Evolutionary conservation across 805 yeast genomes (phyloP).

Genomic region (Metschnikowia arizonensis): DNA sequence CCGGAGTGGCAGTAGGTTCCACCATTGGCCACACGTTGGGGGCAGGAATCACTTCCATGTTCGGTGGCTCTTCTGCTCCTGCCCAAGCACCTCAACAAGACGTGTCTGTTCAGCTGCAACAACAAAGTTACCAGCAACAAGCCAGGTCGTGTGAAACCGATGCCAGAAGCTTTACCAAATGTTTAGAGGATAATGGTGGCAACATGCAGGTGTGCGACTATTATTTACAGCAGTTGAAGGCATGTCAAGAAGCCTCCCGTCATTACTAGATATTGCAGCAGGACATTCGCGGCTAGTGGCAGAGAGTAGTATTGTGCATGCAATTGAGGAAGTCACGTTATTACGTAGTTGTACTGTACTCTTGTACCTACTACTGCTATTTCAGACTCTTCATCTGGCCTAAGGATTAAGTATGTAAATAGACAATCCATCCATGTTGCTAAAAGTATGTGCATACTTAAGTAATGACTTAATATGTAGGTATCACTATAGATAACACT

Average conservation of each 20-base stretch:
- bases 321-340: too few species aligned
- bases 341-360: too few species aligned
- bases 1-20: constrained; percentile 99
- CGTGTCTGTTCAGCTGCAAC: constrained; percentile 40
- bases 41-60: constrained; percentile 86
- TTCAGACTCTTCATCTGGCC: too few species aligned
- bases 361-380: too few species aligned
- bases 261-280: constrained; percentile 50
- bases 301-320: not conserved
- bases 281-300: not conserved
- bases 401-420: not conserved
- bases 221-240: constrained; percentile 95
- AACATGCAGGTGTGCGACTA: constrained; percentile 96
- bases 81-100: constrained; percentile 44
- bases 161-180: constrained; percentile 92
- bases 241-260: constrained; percentile 92
- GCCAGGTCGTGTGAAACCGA: constrained; percentile 77
- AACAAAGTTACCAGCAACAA: constrained; percentile 36
- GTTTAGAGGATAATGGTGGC: constrained; percentile 90
- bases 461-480: too few species aligned
- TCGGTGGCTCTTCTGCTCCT: constrained; percentile 66
- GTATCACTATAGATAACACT: too few species aligned
- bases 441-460: too few species aligned
- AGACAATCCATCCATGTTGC: not conserved
- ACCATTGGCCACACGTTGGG: constrained; percentile 96